Percentiles rank a stretch among this genome's conserved stretches.
Conservation (phyloP, 352 stramenopile genomes). For the Pythium volutum region DNA sequence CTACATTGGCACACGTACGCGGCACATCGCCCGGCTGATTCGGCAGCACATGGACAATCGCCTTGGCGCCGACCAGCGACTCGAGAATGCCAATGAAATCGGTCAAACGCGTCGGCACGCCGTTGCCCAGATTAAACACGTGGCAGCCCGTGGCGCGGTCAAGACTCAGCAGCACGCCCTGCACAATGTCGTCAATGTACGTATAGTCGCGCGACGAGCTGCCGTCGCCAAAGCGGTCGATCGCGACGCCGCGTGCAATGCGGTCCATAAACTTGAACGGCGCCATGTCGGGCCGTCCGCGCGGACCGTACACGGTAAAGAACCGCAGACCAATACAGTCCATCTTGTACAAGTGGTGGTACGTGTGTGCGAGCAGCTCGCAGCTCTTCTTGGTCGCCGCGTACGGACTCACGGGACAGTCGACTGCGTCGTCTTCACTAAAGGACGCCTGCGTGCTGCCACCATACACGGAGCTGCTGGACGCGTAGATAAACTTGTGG, state of each 20-base stretch:
- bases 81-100: slow-evolving; percentile 97
- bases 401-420: slow-evolving; percentile 96
- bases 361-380: slow-evolving; percentile 97
- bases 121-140: slow-evolving; percentile 97
- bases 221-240: slow-evolving; percentile 97
- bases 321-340: slow-evolving; percentile 95
- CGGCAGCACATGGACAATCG: slow-evolving; percentile 91
- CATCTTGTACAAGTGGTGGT: slow-evolving; percentile 95
- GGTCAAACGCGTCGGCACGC: slow-evolving; percentile 89
- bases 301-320: slow-evolving; percentile 98
- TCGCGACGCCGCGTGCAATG: slow-evolving; percentile 88
- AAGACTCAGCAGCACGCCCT: slow-evolving; percentile 87
- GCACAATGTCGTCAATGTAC: slow-evolving; percentile 98
- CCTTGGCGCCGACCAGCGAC: slow-evolving; percentile 90
- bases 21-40: slow-evolving; percentile 96
- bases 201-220: slow-evolving; percentile 96
- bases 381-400: slow-evolving; percentile 97
- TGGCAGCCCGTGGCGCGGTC: slow-evolving; percentile 84
- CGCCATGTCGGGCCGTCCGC: slow-evolving; percentile 97
- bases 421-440: slow-evolving; percentile 87
- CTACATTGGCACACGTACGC: slow-evolving; percentile 94
- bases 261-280: slow-evolving; percentile 98
- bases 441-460: slow-evolving; percentile 91
- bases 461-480: slow-evolving; percentile 94
- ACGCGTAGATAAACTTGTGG: slow-evolving; percentile 96